Conservation (phyloP, 2,329 filamentous ascomycete genomes). For the Aspergillus oerlinghausenensis region DNA sequence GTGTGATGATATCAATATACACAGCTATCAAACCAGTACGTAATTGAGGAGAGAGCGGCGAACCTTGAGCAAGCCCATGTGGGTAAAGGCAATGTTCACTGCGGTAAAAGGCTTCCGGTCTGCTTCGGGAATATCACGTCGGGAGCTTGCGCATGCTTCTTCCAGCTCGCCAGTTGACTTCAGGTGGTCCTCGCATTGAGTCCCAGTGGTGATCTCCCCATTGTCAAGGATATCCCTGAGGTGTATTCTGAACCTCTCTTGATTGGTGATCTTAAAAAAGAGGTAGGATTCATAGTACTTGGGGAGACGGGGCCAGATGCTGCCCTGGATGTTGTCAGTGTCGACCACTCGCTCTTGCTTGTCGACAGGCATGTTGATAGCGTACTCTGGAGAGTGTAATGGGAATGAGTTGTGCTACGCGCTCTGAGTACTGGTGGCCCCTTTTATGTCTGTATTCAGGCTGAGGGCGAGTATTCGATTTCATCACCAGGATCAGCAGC, state of each 20-base stretch:
- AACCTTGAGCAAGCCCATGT: conserved; percentile 12
- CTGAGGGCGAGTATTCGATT: not conserved
- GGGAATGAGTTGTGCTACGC: not conserved
- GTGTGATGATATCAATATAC: not conserved
- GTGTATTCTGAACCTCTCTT: conserved; percentile 9
- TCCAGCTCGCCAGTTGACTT: not conserved
- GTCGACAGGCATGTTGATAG: not conserved
- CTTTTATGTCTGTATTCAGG: not conserved
- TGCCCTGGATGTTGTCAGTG: conserved; percentile 10
- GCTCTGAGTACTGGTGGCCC: not conserved
- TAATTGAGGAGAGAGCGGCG: not conserved
- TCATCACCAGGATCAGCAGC: not conserved
- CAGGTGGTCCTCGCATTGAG: conserved; percentile 7
- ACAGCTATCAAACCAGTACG: not conserved
- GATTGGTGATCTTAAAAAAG: conserved; percentile 15
- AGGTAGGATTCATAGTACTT: conserved; percentile 12
- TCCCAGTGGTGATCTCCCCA: conserved; percentile 13
- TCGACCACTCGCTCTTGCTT: conserved; percentile 5
- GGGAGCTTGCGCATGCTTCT: not conserved
- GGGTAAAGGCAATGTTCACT: conserved; percentile 11
- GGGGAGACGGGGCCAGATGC: conserved; percentile 13
- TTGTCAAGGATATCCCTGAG: conserved; percentile 2
- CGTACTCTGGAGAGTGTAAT: not conserved
- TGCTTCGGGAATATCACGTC: not conserved
- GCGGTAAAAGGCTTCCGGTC: conserved; percentile 5